Base-by-base conservation (phyloP, 2,329 filamentous ascomycete genomes). In the Clonostachys chloroleuca region DNA sequence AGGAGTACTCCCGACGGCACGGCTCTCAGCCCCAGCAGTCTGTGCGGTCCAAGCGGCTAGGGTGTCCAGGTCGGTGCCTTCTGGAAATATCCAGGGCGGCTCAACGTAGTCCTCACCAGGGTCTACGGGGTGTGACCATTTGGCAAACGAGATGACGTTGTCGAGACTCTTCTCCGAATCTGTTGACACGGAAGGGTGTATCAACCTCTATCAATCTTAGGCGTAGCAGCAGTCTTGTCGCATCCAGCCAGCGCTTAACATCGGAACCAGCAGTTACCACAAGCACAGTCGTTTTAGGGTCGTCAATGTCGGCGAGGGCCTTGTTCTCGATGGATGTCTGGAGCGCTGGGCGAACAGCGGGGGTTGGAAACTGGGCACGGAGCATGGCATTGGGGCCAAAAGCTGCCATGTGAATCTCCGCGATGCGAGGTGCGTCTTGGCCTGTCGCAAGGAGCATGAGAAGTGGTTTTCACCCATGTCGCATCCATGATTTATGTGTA, bases 221-320 rank as follows among this genome's bases (percentile, higher is more conserved):
- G 24, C 24, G 24, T 24, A 24, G 6, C 24, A 24, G 24, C 20
- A 20, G 20, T 20, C 20, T 7, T 24, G 20, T 24, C 20, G 7
- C 20, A 24, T 24, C 20, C 20, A 8, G 20, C 7, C 20, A 30
- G 8, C 10, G 7, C 24, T 30, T 30, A 30, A 8, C 24, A 30
- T 30, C 6, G 24, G 24, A 30, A 10, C 24, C 24, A 30, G 4
- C 9, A 30, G 9, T n/a, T 1, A 39, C 36, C 14, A 39, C 36
- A 18, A 39, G 36, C 5, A 39, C 5, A 50, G 51, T 12, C 54
- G 52, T 4, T 12, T 53, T 49, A 5, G 56, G 50, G 12, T 50
- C 58, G 54, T 49, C 54, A 24, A 53, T 49, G 44, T 57, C 56
- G 33, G 36, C 36, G 14, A 39, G 36, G 36, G 12, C 36, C 36